Conservation (phyloP, 2,329 filamentous ascomycete genomes). For the Lachnellula cervina region DNA sequence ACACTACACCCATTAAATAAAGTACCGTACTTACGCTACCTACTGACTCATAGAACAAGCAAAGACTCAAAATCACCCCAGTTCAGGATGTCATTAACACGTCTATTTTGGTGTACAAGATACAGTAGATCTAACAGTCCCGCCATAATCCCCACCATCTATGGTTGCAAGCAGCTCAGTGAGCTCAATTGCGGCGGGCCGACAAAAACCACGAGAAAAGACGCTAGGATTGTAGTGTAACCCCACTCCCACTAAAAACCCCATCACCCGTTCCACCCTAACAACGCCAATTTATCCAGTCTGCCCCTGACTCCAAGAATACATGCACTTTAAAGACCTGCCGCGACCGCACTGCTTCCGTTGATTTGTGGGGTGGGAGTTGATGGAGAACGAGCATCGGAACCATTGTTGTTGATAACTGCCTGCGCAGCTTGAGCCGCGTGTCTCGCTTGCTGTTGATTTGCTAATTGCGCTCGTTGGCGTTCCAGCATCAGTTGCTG, state of each 20-base stretch:
- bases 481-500: constrained; percentile 34
- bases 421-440: constrained; percentile 24
- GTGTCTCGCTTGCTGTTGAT: constrained; percentile 28
- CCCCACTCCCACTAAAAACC: neutral
- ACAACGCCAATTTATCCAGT: neutral
- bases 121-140: too few species aligned
- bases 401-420: neutral
- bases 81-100: neutral
- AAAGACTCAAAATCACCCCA: neutral
- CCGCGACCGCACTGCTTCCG: constrained; percentile 20
- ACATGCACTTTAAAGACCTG: constrained; percentile 4
- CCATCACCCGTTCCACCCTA: neutral
- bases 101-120: neutral
- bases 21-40: neutral
- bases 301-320: neutral
- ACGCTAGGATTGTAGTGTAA: neutral
- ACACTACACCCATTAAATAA: neutral
- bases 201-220: neutral
- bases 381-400: constrained; percentile 13
- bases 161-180: neutral
- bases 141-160: neutral
- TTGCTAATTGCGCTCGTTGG: constrained; percentile 32
- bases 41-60: neutral
- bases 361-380: constrained; percentile 24
- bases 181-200: neutral